phyloP scores from a whole-genome alignment of 352 stramenopile genomes.

The Globisporangium nagaii region DNA sequence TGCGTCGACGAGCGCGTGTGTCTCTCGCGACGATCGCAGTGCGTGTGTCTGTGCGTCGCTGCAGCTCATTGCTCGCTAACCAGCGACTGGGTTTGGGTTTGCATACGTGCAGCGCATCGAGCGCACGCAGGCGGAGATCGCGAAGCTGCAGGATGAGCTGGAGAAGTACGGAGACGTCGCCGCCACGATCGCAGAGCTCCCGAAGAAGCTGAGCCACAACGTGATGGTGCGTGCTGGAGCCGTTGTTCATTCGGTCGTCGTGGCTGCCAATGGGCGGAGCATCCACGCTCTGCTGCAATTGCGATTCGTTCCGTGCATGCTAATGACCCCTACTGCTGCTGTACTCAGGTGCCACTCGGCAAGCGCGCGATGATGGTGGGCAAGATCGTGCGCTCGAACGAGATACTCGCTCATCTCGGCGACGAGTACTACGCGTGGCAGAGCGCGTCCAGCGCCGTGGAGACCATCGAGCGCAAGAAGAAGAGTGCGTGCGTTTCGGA shows the following conservation, averaged over 20 bases:
- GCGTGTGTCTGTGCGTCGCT: too few relatives aligned
- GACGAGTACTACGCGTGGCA: slow-evolving; percentile 83
- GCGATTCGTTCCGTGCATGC: too few relatives aligned
- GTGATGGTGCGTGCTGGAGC: slow-evolving; percentile 50
- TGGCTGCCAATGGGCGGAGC: too few relatives aligned
- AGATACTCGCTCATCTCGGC: slow-evolving; percentile 75
- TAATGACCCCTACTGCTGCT: too few relatives aligned
- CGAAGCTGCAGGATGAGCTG: slow-evolving; percentile 46
- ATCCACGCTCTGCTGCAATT: too few relatives aligned
- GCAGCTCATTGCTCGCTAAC: too few relatives aligned
- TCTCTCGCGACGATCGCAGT: neutral
- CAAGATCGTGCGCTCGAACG: slow-evolving; percentile 81
- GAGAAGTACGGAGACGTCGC: slow-evolving; percentile 49
- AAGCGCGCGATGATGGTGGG: slow-evolving; percentile 81
- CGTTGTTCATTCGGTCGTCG: too few relatives aligned
- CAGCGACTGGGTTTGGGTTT: too few relatives aligned
- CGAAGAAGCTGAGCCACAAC: slow-evolving; percentile 69
- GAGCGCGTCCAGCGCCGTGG: slow-evolving; percentile 47
- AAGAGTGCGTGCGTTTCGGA: slow-evolving; percentile 56
- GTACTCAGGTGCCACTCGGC: slow-evolving; percentile 51
- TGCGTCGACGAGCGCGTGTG: neutral
- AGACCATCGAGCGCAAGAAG: slow-evolving; percentile 73
- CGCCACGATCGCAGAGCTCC: slow-evolving; percentile 53
- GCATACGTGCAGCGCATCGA: slow-evolving; percentile 45
- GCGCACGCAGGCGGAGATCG: slow-evolving; percentile 40